These are phyloP conservation scores for Pichia nanzhaoensis DNA, from an alignment of 805 yeast genomes.

Conservation along the genomic window DNA sequence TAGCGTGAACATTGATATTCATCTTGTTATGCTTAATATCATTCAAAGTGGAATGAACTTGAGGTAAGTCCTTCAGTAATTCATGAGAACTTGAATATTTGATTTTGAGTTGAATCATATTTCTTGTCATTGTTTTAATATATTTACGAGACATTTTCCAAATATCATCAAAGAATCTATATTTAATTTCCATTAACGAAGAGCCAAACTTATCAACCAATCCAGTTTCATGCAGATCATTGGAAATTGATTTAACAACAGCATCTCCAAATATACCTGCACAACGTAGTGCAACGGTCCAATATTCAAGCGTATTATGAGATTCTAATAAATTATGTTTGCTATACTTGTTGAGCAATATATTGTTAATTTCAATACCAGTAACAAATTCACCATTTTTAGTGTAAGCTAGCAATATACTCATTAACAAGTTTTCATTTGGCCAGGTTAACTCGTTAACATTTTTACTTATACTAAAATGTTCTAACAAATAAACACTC, in stretches of 20 bases:
- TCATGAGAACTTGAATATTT: slow-evolving; percentile 21
- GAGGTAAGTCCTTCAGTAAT: slow-evolving; percentile 21
- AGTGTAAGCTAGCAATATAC: slow-evolving; percentile 26
- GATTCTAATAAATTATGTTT: neutral
- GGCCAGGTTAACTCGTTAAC: slow-evolving; percentile 22
- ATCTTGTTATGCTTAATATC: slow-evolving; percentile 13
- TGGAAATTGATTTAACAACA: slow-evolving; percentile 17
- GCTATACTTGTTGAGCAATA: slow-evolving; percentile 20
- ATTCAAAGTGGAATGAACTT: slow-evolving; percentile 11
- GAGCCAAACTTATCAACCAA: neutral
- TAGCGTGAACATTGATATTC: slow-evolving; percentile 16
- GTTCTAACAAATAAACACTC: slow-evolving; percentile 3
- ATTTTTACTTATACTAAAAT: slow-evolving; percentile 7
- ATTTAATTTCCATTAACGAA: slow-evolving; percentile 12
- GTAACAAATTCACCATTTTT: slow-evolving; percentile 24
- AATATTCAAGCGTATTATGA: slow-evolving; percentile 12
- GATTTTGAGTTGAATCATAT: slow-evolving; percentile 18
- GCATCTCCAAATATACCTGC: slow-evolving; percentile 21
- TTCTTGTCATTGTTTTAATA: slow-evolving; percentile 17
- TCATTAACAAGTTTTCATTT: slow-evolving; percentile 18
- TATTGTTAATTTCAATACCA: slow-evolving; percentile 24
- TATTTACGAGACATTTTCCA: slow-evolving; percentile 19
- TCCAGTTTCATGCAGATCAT: slow-evolving; percentile 13
- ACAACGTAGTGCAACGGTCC: slow-evolving; percentile 23
- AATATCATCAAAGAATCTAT: slow-evolving; percentile 20